Conservation (phyloP, 2,329 filamentous ascomycete species). For the Ophiostoma sp. region DNA sequence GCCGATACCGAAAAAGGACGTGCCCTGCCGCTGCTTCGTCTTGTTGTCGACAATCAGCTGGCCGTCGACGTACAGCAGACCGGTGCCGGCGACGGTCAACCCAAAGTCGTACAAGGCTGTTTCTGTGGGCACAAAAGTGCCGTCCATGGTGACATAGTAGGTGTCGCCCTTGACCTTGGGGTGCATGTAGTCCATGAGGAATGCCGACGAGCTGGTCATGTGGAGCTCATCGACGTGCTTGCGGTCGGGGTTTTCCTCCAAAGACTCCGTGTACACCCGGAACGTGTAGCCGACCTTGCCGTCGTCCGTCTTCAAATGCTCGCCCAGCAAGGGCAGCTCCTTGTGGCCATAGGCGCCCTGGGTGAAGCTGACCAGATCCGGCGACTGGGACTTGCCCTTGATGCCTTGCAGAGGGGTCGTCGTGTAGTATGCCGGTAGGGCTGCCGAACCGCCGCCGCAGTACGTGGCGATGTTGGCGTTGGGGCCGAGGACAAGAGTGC, state of each 20-base stretch:
- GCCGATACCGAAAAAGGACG: constrained; percentile 37
- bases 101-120: constrained; percentile 38
- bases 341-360: constrained; percentile 29
- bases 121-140: constrained; percentile 35
- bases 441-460: constrained; percentile 33
- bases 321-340: constrained; percentile 28
- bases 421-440: constrained; percentile 45
- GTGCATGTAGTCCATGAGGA: constrained; percentile 53
- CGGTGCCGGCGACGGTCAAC: constrained; percentile 38
- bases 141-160: constrained; percentile 44
- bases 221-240: constrained; percentile 42
- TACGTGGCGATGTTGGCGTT: constrained; percentile 45
- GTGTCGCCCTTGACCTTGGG: constrained; percentile 36
- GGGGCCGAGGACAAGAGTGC: constrained; percentile 52
- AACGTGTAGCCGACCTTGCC: constrained; percentile 27
- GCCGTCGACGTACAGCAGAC: constrained; percentile 40
- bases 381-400: constrained; percentile 31
- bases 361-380: constrained; percentile 35
- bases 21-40: constrained; percentile 36
- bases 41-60: constrained; percentile 40
- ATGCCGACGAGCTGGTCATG: constrained; percentile 45
- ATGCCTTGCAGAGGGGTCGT: constrained; percentile 47
- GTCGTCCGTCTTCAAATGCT: constrained; percentile 22
- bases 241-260: not conserved
- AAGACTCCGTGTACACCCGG: constrained; percentile 27